phyloP scores from a whole-genome alignment of 2,329 filamentous ascomycete genomes.

The Dactylonectria estremocensis region DNA sequence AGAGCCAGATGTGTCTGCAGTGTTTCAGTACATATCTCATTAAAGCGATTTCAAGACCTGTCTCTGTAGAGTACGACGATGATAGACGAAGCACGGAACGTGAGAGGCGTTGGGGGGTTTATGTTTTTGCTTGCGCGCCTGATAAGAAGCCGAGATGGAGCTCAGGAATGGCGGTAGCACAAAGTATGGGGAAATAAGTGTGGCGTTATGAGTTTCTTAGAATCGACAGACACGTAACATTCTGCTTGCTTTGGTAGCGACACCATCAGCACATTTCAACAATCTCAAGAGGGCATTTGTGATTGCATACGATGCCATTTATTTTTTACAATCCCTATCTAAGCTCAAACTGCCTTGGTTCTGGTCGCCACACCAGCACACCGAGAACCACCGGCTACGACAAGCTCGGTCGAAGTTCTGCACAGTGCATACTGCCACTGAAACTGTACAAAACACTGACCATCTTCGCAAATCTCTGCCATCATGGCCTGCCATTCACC shows the following conservation, averaged over 20 bases:
- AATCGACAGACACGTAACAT: too few species aligned
- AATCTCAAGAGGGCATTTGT: neutral
- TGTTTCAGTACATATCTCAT: conserved; percentile 99
- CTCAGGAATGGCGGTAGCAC: neutral
- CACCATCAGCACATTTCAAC: neutral
- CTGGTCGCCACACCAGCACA: neutral
- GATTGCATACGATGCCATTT: neutral
- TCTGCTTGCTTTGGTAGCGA: neutral
- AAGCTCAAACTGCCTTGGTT: neutral
- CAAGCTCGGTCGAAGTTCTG: neutral
- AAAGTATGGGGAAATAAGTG: neutral
- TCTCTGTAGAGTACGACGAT: neutral
- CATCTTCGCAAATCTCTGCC: conserved; percentile 8
- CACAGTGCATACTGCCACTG: neutral
- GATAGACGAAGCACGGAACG: neutral
- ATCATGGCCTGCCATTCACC: neutral
- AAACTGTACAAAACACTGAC: neutral
- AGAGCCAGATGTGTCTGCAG: conserved; percentile 87
- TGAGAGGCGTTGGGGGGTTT: neutral
- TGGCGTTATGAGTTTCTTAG: neutral
- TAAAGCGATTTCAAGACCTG: conserved; percentile 46
- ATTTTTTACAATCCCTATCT: too few species aligned
- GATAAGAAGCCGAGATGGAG: neutral
- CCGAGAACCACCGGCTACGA: neutral
- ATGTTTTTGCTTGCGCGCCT: neutral